A percentile compares a stretch with the other conserved stretches of the same genome.
These are phyloP conservation scores for Neonectria punicea DNA, from an alignment of 2,329 filamentous ascomycete species.

Conservation along the genomic window DNA sequence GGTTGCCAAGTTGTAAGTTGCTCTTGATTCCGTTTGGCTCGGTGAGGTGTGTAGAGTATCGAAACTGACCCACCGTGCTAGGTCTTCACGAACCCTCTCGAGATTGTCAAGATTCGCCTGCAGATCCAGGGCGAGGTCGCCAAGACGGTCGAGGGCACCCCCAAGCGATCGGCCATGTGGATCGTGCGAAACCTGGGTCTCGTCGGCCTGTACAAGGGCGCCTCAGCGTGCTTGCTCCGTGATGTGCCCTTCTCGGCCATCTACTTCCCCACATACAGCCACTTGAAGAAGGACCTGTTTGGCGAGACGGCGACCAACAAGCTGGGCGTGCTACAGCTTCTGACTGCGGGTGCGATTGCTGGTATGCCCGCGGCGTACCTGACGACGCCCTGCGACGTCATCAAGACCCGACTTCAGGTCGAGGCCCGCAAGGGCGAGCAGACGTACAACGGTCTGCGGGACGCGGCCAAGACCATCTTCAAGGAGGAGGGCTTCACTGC, in stretches of 20 bases:
- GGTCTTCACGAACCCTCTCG: slow-evolving; percentile 97
- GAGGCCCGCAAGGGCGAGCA: slow-evolving; percentile 96
- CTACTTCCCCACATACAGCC: slow-evolving; percentile 97
- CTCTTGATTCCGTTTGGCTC: not conserved
- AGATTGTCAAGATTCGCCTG: slow-evolving; percentile 99
- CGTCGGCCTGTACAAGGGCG: slow-evolving; percentile 95
- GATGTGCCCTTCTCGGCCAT: slow-evolving; percentile 99
- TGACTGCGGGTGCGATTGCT: slow-evolving; percentile 93
- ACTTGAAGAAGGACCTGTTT: slow-evolving; percentile 93
- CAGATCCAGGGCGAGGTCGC: slow-evolving; percentile 97
- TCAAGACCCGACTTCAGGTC: slow-evolving; percentile 98
- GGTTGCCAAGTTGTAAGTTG: slow-evolving; percentile 91
- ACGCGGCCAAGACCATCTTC: slow-evolving; percentile 85
- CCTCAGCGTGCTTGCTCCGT: slow-evolving; percentile 90
- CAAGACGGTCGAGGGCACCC: slow-evolving; percentile 83
- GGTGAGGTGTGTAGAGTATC: not conserved
- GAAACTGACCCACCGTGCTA: slow-evolving; percentile 47
- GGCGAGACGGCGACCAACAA: slow-evolving; percentile 89
- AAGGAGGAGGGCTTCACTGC: slow-evolving; percentile 93
- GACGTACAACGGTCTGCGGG: slow-evolving; percentile 85
- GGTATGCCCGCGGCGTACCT: slow-evolving; percentile 94
- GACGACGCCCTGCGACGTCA: slow-evolving; percentile 97
- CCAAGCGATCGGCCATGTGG: slow-evolving; percentile 95
- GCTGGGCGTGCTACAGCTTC: slow-evolving; percentile 88
- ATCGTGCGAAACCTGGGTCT: slow-evolving; percentile 96